Evolutionary conservation across 2,329 filamentous ascomycete genomes (phyloP).

Genomic region (Diaporthe sp.): DNA sequence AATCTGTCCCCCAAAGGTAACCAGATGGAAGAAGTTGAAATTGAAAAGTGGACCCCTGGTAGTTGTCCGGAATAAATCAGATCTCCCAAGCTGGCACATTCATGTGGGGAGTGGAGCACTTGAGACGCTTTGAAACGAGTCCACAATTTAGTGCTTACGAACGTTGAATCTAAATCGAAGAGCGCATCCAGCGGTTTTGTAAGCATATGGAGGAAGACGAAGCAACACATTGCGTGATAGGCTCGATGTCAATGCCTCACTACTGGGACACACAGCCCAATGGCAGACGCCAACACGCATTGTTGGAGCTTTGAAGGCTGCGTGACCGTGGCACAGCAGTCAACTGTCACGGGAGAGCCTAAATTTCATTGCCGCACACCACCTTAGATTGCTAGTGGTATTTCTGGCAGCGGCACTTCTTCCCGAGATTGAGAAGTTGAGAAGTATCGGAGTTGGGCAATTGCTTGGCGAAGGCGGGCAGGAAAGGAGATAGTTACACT

Average conservation of each 20-base stretch:
- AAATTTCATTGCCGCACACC: neutral
- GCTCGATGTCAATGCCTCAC: neutral
- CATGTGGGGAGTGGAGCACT: neutral
- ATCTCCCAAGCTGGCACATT: neutral
- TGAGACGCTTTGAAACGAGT: neutral
- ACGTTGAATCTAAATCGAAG: neutral
- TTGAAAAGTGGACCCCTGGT: too few species aligned
- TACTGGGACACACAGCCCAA: neutral
- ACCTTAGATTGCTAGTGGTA: neutral
- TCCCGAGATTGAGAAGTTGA: neutral
- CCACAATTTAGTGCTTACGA: conserved; percentile 15
- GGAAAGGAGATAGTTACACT: neutral
- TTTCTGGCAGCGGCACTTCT: neutral
- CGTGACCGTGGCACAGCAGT: neutral
- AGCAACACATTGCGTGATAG: neutral
- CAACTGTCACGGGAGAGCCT: neutral
- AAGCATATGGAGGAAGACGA: neutral
- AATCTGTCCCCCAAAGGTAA: too few species aligned
- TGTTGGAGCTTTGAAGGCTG: neutral
- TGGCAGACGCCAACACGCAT: neutral
- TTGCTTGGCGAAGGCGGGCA: neutral
- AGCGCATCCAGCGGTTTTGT: neutral
- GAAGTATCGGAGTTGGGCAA: neutral
- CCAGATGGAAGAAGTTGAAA: too few species aligned
- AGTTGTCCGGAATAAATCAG: neutral